A percentile compares a stretch with the other conserved stretches of the same genome.
Evolutionary conservation across 2,329 filamentous ascomycete species (phyloP).

Genomic region (Alternaria tenuissima): DNA sequence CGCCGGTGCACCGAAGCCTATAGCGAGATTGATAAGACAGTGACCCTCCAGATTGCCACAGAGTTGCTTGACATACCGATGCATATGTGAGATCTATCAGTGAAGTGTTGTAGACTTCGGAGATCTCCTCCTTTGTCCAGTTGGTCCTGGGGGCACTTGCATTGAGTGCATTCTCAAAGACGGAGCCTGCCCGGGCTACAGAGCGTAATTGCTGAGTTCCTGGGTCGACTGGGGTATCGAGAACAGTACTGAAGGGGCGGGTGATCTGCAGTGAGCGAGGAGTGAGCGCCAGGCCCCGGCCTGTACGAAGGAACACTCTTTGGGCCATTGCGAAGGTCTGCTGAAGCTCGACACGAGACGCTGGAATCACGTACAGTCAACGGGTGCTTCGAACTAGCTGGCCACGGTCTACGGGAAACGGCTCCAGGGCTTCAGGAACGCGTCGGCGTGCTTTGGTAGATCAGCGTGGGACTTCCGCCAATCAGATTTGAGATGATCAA

Average conservation of each 20-base stretch:
- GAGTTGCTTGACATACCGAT: slow-evolving; percentile 61
- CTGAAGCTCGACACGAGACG: slow-evolving; percentile 4
- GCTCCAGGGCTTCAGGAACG: slow-evolving; percentile 4
- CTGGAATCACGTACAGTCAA: neutral
- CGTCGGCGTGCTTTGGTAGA: slow-evolving; percentile 10
- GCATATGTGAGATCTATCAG: slow-evolving; percentile 80
- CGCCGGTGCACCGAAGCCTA: slow-evolving; percentile 80
- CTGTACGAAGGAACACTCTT: slow-evolving; percentile 12
- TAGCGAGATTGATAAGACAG: slow-evolving; percentile 11
- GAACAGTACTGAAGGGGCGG: slow-evolving; percentile 43
- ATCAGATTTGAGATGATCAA: slow-evolving; percentile 7
- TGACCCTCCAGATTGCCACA: neutral
- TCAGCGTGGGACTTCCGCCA: slow-evolving; percentile 14
- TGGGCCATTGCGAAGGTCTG: slow-evolving; percentile 11
- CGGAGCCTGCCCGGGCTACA: slow-evolving; percentile 20
- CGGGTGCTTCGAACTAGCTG: slow-evolving; percentile 8
- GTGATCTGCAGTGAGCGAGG: slow-evolving; percentile 4
- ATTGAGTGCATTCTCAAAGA: slow-evolving; percentile 61
- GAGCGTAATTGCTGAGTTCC: slow-evolving; percentile 31
- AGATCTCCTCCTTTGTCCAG: slow-evolving; percentile 84
- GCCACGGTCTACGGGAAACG: neutral
- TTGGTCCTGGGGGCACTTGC: slow-evolving; percentile 70
- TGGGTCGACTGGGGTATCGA: slow-evolving; percentile 40
- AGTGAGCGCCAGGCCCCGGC: slow-evolving; percentile 1
- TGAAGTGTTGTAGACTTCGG: slow-evolving; percentile 81